These are phyloP conservation scores for Penicillium sp. DNA, from an alignment of 2,329 filamentous ascomycete genomes.

Conservation along the genomic window DNA sequence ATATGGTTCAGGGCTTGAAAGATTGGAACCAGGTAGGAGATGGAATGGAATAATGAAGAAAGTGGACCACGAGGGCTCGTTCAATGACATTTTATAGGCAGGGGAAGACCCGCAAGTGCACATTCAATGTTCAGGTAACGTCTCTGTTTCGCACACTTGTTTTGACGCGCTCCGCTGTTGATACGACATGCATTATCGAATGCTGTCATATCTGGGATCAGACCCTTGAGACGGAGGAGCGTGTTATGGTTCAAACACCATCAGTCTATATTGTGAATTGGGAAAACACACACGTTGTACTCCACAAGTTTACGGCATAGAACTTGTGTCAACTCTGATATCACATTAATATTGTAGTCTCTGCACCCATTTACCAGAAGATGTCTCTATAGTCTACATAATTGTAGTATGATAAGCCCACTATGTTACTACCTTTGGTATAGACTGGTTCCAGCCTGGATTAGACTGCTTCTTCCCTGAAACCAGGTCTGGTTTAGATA, in stretches of 20 bases:
- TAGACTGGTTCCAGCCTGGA: neutral
- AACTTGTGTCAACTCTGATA: slow-evolving; percentile 4
- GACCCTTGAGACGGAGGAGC: neutral
- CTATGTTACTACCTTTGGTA: neutral
- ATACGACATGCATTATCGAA: neutral
- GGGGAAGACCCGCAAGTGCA: neutral
- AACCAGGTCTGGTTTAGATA: neutral
- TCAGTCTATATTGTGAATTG: neutral
- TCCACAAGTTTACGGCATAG: slow-evolving; percentile 8
- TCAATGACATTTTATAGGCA: neutral
- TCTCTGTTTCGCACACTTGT: neutral
- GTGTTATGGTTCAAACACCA: neutral
- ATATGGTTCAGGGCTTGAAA: neutral
- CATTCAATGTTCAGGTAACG: neutral
- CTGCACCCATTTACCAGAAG: neutral
- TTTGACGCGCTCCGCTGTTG: neutral
- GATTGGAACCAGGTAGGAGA: neutral
- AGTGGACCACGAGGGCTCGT: neutral
- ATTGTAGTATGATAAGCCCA: no score
- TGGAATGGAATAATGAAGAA: neutral
- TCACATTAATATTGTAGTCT: slow-evolving; percentile 2
- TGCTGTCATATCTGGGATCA: slow-evolving; percentile 3
- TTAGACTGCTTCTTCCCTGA: neutral
- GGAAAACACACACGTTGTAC: neutral
- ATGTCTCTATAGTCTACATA: neutral